Percentiles rank a stretch among this genome's conserved stretches.
These are phyloP conservation scores for Colletotrichum liaoningense DNA, from an alignment of 2,329 filamentous ascomycete genomes.

Conservation along the genomic window DNA sequence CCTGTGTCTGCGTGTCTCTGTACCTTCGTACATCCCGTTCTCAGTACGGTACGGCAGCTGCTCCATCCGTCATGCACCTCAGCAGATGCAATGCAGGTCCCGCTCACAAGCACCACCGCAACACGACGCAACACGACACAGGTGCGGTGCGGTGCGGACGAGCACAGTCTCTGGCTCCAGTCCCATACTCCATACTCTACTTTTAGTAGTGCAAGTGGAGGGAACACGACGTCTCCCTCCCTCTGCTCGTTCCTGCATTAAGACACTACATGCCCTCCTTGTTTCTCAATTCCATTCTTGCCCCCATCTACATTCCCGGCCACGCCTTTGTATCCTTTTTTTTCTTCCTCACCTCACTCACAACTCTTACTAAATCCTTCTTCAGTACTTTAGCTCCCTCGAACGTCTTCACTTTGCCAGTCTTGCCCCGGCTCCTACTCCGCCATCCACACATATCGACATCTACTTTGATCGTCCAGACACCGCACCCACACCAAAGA, in stretches of 20 bases:
- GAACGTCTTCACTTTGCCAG: conserved; percentile 72
- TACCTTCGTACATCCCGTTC: neutral
- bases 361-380: conserved; percentile 32
- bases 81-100: conserved; percentile 29
- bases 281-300: conserved; percentile 35
- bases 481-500: conserved; percentile 25
- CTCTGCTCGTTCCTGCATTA: conserved; percentile 49
- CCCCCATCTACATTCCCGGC: neutral
- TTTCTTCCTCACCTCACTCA: neutral
- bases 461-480: conserved; percentile 13
- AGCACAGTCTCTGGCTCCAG: conserved; percentile 8
- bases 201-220: neutral
- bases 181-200: neutral
- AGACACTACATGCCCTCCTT: conserved; percentile 51
- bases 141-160: neutral
- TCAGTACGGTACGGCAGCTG: neutral
- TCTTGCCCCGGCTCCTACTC: conserved; percentile 29
- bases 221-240: conserved; percentile 11
- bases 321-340: conserved; percentile 13
- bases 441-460: conserved; percentile 27
- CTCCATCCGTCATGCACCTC: conserved; percentile 23
- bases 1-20: neutral
- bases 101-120: conserved; percentile 8
- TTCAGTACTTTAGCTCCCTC: conserved; percentile 78
- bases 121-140: conserved; percentile 17